phyloP scores from a whole-genome alignment of 2,329 filamentous ascomycete species.

The Paecilomyces formosus region DNA sequence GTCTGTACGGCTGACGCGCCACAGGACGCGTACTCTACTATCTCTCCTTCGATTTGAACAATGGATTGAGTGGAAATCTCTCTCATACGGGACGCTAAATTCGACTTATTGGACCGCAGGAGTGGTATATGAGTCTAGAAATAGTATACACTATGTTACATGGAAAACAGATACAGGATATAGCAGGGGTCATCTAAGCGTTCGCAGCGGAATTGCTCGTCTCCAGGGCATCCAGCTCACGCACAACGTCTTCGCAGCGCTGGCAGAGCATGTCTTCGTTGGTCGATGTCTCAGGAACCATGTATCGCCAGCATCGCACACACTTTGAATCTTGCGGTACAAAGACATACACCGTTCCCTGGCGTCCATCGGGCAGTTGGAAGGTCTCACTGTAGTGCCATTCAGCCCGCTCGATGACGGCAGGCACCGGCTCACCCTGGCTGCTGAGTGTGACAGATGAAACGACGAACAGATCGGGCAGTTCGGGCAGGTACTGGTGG shows the following conservation, averaged over 20 bases:
- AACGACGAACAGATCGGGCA: slow-evolving; percentile 61
- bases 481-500: slow-evolving; percentile 37
- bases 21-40: not conserved
- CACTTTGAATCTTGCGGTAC: slow-evolving; percentile 61
- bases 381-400: slow-evolving; percentile 40
- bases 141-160: not conserved
- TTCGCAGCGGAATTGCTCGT: not conserved
- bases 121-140: not conserved
- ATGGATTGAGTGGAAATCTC: not conserved
- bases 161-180: not conserved
- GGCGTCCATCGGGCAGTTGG: slow-evolving; percentile 23
- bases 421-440: slow-evolving; percentile 18
- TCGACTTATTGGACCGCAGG: not conserved
- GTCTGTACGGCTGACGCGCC: not conserved
- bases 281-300: slow-evolving; percentile 44
- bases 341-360: slow-evolving; percentile 33
- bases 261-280: slow-evolving; percentile 59
- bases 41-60: not conserved
- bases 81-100: not conserved
- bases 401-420: slow-evolving; percentile 21
- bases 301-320: slow-evolving; percentile 80
- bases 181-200: not conserved
- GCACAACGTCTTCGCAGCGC: slow-evolving; percentile 63
- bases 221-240: slow-evolving; percentile 16
- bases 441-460: slow-evolving; percentile 52